A percentile compares a stretch with the other conserved stretches of the same genome.
These are phyloP conservation scores for Phytophthora pistaciae DNA, from an alignment of 352 stramenopile genomes.

Conservation along the genomic window DNA sequence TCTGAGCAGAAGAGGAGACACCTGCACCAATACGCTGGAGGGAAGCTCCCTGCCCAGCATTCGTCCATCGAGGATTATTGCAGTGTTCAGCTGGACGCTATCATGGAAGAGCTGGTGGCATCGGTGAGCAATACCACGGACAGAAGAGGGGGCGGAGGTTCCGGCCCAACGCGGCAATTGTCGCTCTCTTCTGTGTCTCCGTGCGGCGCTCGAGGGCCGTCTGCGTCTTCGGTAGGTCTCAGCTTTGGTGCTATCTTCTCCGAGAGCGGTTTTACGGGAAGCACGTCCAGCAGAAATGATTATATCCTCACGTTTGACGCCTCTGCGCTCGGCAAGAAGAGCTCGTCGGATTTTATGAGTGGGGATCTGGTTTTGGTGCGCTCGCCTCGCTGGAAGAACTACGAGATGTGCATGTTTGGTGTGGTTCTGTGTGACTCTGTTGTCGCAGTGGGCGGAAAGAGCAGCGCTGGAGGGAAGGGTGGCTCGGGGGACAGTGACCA, in stretches of 20 bases:
- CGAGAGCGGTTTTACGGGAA: conserved; percentile 75
- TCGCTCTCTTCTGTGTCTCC: conserved; percentile 72
- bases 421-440: conserved; percentile 81
- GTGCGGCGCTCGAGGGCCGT: conserved; percentile 37
- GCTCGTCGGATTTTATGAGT: conserved; percentile 55
- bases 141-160: conserved; percentile 47
- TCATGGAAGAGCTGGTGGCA: conserved; percentile 74
- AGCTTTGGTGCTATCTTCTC: conserved; percentile 72
- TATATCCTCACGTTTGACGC: conserved; percentile 72
- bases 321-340: conserved; percentile 26
- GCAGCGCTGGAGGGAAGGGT: conserved; percentile 9
- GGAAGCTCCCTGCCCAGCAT: conserved; percentile 57
- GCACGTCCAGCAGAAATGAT: conserved; percentile 49
- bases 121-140: conserved; percentile 56
- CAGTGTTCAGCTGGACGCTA: conserved; percentile 62
- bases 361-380: conserved; percentile 71
- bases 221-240: conserved; percentile 36
- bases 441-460: conserved; percentile 49
- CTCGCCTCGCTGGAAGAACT: conserved; percentile 69
- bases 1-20: conserved; percentile 32
- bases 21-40: conserved; percentile 41
- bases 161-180: conserved; percentile 25
- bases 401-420: conserved; percentile 65
- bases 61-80: conserved; percentile 65
- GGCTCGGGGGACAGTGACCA: conserved; percentile 46